Evolutionary conservation across 2,329 filamentous ascomycete genomes (phyloP), one percentile per base, ranked within the genome.

Genomic region (Calonectria pseudoturangicola): DNA sequence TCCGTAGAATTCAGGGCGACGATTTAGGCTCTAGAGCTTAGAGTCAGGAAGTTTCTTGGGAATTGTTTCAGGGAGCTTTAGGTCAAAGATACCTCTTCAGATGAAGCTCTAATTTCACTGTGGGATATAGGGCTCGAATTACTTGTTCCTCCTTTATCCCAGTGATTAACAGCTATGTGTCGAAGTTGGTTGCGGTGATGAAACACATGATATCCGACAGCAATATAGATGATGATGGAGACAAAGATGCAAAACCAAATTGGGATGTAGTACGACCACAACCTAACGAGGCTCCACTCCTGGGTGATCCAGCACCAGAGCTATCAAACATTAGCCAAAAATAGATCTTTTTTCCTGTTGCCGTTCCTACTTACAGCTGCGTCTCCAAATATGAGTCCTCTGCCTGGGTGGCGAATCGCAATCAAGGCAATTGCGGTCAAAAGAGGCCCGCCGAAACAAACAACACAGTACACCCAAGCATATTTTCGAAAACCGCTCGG

Each of bases 371-470:
- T 78, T 81, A 90, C 89, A 8, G 89, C 89, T 12, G 90, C 89
- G 78, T 91, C 85, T 12, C 89, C 90, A 75, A 90, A 91, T 4
- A 90, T 83, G 2, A 84, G 81, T 0, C 85, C 85, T 13, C 83
- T 82, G 9, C 79, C 73, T 16, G 84, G 77, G 16, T 81, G 82
- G 2, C 82, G 83, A 56, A 94, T 84, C 21, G 93, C 89, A n/a
- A 95, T 87, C 69, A 93, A 90, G 18, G 89, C 85, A 30, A 96
- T 81, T 0, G 93, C 90, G 0, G 93, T 92, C 10, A 95, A 83
- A 25, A 93, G 88, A 0, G 94, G 93, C 0, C 93, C 78, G 0
- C 93, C 93, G 71, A 95, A 96, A 81, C 93, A 94, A 56, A 92
- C 82, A 0, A 91, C 51, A 27, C 92, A 87, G 80, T 96, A 96